A percentile compares a stretch with the other conserved stretches of the same genome.
Evolutionary conservation across 805 yeast genomes (phyloP).

Genomic region (Starmerella bombi): DNA sequence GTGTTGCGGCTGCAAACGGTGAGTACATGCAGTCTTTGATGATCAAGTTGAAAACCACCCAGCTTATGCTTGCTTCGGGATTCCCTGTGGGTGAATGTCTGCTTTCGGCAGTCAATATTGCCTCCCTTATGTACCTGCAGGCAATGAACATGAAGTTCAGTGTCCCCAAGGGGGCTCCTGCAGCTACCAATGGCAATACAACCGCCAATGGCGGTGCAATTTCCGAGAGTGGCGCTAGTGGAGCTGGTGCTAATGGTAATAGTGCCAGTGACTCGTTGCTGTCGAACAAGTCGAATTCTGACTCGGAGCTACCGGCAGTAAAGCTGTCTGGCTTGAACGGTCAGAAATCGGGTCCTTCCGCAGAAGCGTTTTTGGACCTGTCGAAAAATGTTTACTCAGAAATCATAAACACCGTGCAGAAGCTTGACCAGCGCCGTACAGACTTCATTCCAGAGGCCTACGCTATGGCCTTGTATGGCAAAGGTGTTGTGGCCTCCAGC

Average conservation of each 20-base stretch:
- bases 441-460: constrained; percentile 44
- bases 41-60: constrained; percentile 49
- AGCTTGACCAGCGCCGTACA: constrained; percentile 16
- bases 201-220: neutral
- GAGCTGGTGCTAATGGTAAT: neutral
- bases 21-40: constrained; percentile 49
- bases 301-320: neutral
- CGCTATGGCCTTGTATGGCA: constrained; percentile 71
- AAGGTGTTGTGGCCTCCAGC: constrained; percentile 68
- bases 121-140: constrained; percentile 53
- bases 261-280: neutral
- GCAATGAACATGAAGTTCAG: constrained; percentile 20
- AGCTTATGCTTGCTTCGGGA: constrained; percentile 63
- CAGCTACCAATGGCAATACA: neutral
- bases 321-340: neutral
- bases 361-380: constrained; percentile 10
- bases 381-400: constrained; percentile 15
- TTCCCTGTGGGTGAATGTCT: constrained; percentile 51
- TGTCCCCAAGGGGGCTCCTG: neutral
- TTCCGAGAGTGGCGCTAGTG: neutral
- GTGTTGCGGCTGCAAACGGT: constrained; percentile 56
- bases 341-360: too few species aligned
- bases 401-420: constrained; percentile 15
- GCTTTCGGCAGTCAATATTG: constrained; percentile 54
- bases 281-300: neutral